Percentiles rank a stretch among this genome's conserved stretches.
Evolutionary conservation across 2,329 filamentous ascomycete genomes (phyloP).

Genomic region (Colletotrichum sp.): DNA sequence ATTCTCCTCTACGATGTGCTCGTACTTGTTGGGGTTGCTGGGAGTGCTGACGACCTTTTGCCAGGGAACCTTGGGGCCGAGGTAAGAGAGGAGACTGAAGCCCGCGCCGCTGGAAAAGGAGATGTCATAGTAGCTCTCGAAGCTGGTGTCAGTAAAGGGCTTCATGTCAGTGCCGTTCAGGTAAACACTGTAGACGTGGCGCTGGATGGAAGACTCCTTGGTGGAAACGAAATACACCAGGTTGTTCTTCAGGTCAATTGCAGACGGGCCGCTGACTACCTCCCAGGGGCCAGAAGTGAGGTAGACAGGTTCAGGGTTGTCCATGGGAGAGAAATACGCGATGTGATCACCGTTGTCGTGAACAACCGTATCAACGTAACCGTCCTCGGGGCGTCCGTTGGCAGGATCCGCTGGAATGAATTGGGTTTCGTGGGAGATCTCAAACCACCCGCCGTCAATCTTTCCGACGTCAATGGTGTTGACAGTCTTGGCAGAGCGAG

Average conservation of each 20-base stretch:
- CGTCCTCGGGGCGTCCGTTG: constrained; percentile 80
- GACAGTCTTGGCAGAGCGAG: constrained; percentile 77
- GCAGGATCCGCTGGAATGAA: constrained; percentile 84
- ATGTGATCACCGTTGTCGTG: constrained; percentile 88
- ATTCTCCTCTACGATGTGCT: constrained; percentile 82
- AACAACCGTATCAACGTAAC: constrained; percentile 91
- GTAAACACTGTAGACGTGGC: constrained; percentile 89
- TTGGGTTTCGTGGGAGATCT: constrained; percentile 84
- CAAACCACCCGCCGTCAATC: constrained; percentile 97
- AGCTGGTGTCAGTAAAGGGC: constrained; percentile 74
- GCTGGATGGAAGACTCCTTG: constrained; percentile 85
- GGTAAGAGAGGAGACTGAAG: constrained; percentile 84
- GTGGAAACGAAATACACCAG: constrained; percentile 91
- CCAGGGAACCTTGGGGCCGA: constrained; percentile 85
- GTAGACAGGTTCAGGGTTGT: constrained; percentile 81
- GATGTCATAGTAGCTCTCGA: constrained; percentile 78
- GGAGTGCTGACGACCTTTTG: constrained; percentile 90
- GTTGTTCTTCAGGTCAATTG: constrained; percentile 83
- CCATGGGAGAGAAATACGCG: constrained; percentile 89
- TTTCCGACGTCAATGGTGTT: constrained; percentile 79
- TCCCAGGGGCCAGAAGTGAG: constrained; percentile 93
- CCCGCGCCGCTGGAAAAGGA: constrained; percentile 86
- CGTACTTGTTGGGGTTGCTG: constrained; percentile 66
- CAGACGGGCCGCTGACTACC: constrained; percentile 83
- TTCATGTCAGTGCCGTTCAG: constrained; percentile 78